Evolutionary conservation across 352 stramenopile genomes (phyloP), one percentile per base, ranked within the genome.

Genomic region (Halophytophthora batemanensis): DNA sequence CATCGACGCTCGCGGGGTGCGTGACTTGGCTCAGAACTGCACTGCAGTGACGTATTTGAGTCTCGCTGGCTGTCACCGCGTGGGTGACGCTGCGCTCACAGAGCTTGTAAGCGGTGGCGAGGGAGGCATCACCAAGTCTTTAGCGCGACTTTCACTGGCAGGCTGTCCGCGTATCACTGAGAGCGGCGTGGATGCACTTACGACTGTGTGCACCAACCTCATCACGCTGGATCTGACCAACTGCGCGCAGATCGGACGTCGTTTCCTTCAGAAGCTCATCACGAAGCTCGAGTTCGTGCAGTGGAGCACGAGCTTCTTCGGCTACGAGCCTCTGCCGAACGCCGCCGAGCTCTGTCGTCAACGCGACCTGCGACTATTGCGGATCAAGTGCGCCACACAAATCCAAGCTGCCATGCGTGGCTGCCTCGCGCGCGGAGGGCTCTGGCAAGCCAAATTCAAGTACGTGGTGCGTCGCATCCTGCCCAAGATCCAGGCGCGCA

Each of bases 371-470:
- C 64, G 66, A 3, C 37, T 77, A 6, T 53, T 80, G 1, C 50
- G 88, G 43, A 18, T 71, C 22, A 63, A 46, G 34, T 78, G 83
- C 35, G 75, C 78, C 1, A 61, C 90, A 34, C 67, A 74, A 49
- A 90, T 96, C 47, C 88, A 97, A 48, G 76, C 77, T 7, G 64
- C 86, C 4, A 93, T 95, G 59, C 80, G 87, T 15, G 79, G 87
- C 0, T 93, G 83, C 22, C 65, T 94, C 19, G 70, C 76, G 17
- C 71, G 84, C 18, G 82, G 82, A 13, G 87, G 87, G 8, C 66
- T 95, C 4, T 80, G 68, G 66, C 66, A 84, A 39, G 75, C 81
- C 25, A 88, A 84, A 25, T 68, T 89, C 19, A 69, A 73, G 11
- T 86, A 78, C 46, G 77, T 94, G 6, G 77, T 87, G 42, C 66